Evolutionary conservation across 768 basidiomycete species (phyloP).

Genomic region (Leccinum subgranulosum): DNA sequence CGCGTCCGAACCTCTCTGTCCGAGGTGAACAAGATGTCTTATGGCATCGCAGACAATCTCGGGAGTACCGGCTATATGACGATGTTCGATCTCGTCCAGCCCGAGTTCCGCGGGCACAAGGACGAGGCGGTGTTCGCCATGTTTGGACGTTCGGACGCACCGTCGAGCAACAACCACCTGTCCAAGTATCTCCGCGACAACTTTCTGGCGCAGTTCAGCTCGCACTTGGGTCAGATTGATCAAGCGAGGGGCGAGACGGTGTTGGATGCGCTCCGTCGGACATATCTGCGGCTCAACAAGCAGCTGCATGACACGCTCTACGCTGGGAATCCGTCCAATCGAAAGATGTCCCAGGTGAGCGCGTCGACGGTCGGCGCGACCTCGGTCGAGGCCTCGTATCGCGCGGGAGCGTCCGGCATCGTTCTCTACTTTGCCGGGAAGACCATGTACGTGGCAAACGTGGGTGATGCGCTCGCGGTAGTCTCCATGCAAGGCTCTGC

Average conservation of each 20-base stretch:
- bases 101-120: constrained; percentile 70
- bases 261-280: constrained; percentile 75
- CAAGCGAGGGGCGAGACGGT: constrained; percentile 47
- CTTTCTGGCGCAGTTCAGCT: constrained; percentile 61
- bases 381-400: constrained; percentile 46
- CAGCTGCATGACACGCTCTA: constrained; percentile 68
- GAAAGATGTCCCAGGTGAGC: constrained; percentile 77
- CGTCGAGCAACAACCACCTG: constrained; percentile 59
- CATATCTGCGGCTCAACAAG: constrained; percentile 87
- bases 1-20: constrained; percentile 90
- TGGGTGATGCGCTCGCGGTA: constrained; percentile 84
- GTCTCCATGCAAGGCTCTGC: constrained; percentile 76
- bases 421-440: constrained; percentile 81
- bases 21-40: constrained; percentile 87
- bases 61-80: constrained; percentile 75
- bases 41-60: constrained; percentile 93
- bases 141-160: constrained; percentile 76
- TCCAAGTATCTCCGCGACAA: constrained; percentile 84
- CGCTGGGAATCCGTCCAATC: constrained; percentile 35
- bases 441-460: constrained; percentile 87
- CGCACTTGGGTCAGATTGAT: constrained; percentile 49
- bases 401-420: constrained; percentile 79
- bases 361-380: constrained; percentile 34
- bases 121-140: constrained; percentile 93
- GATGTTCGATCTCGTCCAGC: constrained; percentile 91